Base-by-base conservation (phyloP, 352 stramenopile species). In the Pythium aquatile region DNA sequence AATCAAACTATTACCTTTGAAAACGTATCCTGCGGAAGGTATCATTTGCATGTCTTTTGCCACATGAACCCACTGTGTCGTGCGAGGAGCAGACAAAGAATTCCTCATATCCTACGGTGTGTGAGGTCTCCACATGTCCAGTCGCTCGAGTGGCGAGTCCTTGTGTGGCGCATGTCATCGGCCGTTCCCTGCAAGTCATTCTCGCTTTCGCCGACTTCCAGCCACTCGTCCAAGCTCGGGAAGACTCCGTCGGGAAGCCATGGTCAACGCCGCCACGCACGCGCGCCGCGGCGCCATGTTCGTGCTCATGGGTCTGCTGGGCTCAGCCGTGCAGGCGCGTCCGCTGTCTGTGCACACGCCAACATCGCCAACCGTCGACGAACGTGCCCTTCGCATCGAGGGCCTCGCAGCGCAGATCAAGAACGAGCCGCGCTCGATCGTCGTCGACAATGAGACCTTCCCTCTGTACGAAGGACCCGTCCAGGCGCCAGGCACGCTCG, bases 391-490 rank as follows among this genome's bases (percentile, higher is more conserved):
- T 39, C 49, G 32, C 16, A 56, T 66, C 49, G 49, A 42, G 35
- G 24, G 47, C 26, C 33, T 66, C 37, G 35, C 49, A 3, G 24
- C 49, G 16, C 35, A 66, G 40, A 67, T 67, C 51, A 48, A 61
- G 53, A 67, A 67, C 47, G 61, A 67, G 35, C 30, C 52, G n/a
- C 61, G 61, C 17, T 16, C 2, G 11, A 20, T 55, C 42, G 20
- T 54, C 2, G 53, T 67, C 14, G 61, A 57, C 29, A 53, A 49
- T 30, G 14, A 14, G 5, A 49, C 35, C 2, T 61, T 57, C 44
- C 61, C 52, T 5, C 32, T 67, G 3, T 67, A 57, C 53, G 7
- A 49, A 20, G 61, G 61, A 1, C 61, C 61, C 24, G 24, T 51
- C 52, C 29, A 46, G 35, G 10, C 20, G 20, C 53, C 61, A 2